Conservation (phyloP, 2,329 filamentous ascomycete genomes). For the Chaetomiaceae sp. region DNA sequence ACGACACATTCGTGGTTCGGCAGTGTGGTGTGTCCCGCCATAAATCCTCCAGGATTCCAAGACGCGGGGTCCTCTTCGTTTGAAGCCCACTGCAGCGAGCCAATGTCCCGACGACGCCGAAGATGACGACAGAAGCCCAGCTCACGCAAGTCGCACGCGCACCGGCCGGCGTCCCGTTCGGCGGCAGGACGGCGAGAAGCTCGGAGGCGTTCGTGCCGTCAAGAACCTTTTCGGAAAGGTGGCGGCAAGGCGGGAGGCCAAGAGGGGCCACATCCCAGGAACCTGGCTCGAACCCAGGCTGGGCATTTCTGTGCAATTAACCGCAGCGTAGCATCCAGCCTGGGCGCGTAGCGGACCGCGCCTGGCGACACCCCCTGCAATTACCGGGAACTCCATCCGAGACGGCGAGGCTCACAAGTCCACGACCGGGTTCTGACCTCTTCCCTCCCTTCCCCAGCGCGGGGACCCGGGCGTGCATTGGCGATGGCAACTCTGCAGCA, state of each 20-base stretch:
- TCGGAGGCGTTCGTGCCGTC: slow-evolving; percentile 21
- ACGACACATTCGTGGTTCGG: too few species aligned
- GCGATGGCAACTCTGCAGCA: slow-evolving; percentile 2
- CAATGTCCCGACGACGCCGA: too few species aligned
- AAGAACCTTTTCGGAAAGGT: slow-evolving; percentile 20
- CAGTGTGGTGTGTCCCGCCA: too few species aligned
- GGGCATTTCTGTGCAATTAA: not conserved
- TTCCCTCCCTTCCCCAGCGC: too few species aligned
- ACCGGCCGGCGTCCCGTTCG: not conserved
- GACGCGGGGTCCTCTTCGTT: slow-evolving; percentile 4
- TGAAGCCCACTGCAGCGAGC: not conserved
- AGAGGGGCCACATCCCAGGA: slow-evolving; percentile 17
- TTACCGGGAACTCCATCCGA: slow-evolving; percentile 20
- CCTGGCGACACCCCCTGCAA: slow-evolving; percentile 11
- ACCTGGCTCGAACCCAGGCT: slow-evolving; percentile 18
- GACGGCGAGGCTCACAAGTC: slow-evolving; percentile 1
- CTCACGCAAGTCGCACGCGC: not conserved
- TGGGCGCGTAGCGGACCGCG: slow-evolving; percentile 1
- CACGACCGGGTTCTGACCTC: not conserved
- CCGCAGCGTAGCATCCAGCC: not conserved
- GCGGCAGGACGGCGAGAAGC: not conserved
- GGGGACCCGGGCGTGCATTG: not conserved
- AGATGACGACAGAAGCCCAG: slow-evolving; percentile 1
- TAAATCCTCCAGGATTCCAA: not conserved
- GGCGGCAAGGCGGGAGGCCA: slow-evolving; percentile 22